Base-by-base conservation (phyloP, 2,329 filamentous ascomycete species). In the Phaeosphaeriaceae sp. region DNA sequence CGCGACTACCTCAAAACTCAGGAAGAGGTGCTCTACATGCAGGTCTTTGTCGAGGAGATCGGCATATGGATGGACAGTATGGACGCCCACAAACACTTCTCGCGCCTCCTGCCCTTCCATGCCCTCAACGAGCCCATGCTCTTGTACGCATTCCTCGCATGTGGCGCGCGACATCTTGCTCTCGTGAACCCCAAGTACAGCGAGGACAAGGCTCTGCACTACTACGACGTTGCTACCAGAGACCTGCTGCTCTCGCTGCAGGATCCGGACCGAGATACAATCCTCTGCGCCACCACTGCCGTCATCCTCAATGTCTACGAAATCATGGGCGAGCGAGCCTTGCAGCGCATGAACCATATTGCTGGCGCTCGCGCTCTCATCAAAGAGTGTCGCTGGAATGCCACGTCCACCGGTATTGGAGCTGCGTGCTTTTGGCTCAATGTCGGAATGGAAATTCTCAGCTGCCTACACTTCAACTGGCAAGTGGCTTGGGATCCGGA, bases 401-500 rank as follows among this genome's bases (percentile, higher is more conserved):
- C 92, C 0, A 87, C 84, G 61, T 91, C 91, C 36, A 85, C 84
- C 1, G 93, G 93, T 0, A 87, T 97, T 20, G 93, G 92, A 0
- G 87, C 89, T 0, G 92, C 93, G 1, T 97, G 93, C 76, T 97
- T 97, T 79, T 97, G 94, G 93, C 82, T 97, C 40, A 97, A 96
- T 68, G 88, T 96, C 17, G 90, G 90, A 17, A 90, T 97, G 84
- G 94, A 98, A 74, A 83, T 97, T n/a, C 82, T 97, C 25, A 92
- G 88, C 62, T 97, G 93, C 75, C 82, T 97, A 17, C 89, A 92
- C 64, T 92, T 92, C 77, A 93, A 94, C 73, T 96, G 91, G 90
- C 86, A 89, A 64, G 87, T 92, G 13, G 89, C 91, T 0, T 97
- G 93, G 92, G 88, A 96, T 53, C 93, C 93, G 0, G 92, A 97